Evolutionary conservation across 2,329 filamentous ascomycete genomes (phyloP).

Genomic region (Fusarium nanum): DNA sequence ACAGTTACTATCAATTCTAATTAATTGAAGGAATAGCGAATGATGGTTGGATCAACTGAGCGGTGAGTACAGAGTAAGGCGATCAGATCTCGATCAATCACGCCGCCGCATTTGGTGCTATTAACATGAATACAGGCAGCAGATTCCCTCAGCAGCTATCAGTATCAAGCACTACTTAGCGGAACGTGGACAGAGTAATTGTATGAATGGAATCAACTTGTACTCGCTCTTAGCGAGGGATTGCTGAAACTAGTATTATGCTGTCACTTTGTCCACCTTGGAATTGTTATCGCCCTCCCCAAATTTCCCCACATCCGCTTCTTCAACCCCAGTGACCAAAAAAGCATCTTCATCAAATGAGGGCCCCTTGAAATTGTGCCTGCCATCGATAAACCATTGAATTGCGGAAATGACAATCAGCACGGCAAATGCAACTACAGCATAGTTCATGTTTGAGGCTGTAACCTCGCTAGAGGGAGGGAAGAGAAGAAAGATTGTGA

Average conservation of each 20-base stretch:
- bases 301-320: not conserved
- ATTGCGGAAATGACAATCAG: conserved; percentile 57
- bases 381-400: conserved; percentile 60
- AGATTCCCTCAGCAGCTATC: not conserved
- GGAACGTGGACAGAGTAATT: fast-evolving
- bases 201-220: not conserved
- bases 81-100: no score
- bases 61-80: no score
- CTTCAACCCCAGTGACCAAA: not conserved
- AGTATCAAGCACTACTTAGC: not conserved
- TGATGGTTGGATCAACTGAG: no score
- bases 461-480: conserved; percentile 74
- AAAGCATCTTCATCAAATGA: not conserved
- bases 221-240: not conserved
- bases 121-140: not conserved
- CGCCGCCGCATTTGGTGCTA: not conserved
- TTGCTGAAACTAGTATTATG: not conserved
- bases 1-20: fast-evolving
- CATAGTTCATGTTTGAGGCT: conserved; percentile 70
- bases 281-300: not conserved
- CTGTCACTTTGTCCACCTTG: not conserved
- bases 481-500: conserved; percentile 78
- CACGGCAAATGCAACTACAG: conserved; percentile 60
- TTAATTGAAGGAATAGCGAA: no score
- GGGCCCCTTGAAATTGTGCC: conserved; percentile 53